phyloP scores from a whole-genome alignment of 441 rosid genomes.

The Eruca vesicaria region DNA sequence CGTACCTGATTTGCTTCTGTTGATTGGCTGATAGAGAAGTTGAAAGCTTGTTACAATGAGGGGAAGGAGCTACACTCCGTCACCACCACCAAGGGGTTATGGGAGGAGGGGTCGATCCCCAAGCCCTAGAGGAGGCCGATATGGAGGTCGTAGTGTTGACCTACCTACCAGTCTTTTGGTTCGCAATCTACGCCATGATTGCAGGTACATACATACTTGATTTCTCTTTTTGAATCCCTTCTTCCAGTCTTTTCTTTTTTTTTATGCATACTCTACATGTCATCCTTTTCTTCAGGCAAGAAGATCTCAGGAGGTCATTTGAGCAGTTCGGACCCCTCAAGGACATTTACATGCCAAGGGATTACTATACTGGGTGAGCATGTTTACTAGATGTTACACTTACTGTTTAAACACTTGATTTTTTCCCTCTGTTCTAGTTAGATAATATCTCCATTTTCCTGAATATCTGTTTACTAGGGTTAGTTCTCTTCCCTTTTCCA shows the following conservation, averaged over 20 bases:
- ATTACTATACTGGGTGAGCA: slow-evolving; percentile 67
- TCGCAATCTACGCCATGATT: slow-evolving; percentile 71
- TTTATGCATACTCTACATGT: not conserved
- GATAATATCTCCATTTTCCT: not conserved
- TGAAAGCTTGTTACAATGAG: slow-evolving; percentile 40
- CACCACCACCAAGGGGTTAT: slow-evolving; percentile 71
- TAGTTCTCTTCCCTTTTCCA: not conserved
- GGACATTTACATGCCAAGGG: slow-evolving; percentile 67
- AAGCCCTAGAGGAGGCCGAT: slow-evolving; percentile 66
- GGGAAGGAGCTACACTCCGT: slow-evolving; percentile 67
- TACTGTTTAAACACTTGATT: not conserved
- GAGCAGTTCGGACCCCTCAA: slow-evolving; percentile 64
- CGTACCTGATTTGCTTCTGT: not conserved
- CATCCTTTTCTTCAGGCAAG: slow-evolving; percentile 47
- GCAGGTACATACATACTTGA: slow-evolving; percentile 42
- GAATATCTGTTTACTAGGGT: slow-evolving; percentile 1
- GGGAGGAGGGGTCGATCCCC: slow-evolving; percentile 61
- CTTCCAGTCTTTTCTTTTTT: not conserved
- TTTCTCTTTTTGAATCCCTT: not conserved
- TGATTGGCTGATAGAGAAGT: slow-evolving; percentile 1
- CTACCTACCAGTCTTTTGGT: slow-evolving; percentile 68
- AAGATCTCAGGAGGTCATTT: slow-evolving; percentile 62
- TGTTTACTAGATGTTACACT: not conserved
- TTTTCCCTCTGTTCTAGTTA: not conserved
- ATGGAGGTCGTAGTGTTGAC: slow-evolving; percentile 53